Evolutionary conservation across 495 filamentous ascomycete genomes (phyloP).

Genomic region (Letharia lupina): DNA sequence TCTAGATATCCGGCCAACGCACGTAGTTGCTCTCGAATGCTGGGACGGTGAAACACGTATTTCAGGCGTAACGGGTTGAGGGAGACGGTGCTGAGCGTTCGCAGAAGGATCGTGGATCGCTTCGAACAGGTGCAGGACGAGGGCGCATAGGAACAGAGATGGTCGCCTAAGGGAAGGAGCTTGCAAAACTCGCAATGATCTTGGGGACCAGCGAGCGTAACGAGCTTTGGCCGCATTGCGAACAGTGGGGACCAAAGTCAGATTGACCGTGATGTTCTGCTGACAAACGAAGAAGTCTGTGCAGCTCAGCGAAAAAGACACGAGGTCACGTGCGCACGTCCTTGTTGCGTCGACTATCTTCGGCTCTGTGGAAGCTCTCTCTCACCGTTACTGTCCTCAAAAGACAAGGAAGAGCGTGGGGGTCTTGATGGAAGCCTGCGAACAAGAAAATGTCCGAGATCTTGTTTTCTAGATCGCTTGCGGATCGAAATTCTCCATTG

Average conservation of each 20-base stretch:
- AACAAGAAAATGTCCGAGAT: background rate
- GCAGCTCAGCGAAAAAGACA: background rate
- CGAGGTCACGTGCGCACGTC: background rate
- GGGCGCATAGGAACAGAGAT: background rate
- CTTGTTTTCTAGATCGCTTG: background rate
- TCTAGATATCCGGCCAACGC: background rate
- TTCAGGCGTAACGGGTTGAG: background rate
- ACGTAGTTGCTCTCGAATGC: background rate
- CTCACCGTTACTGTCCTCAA: background rate
- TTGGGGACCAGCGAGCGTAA: background rate
- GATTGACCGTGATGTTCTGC: background rate
- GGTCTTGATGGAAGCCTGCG: background rate
- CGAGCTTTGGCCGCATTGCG: background rate
- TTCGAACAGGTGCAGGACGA: conserved; percentile 6
- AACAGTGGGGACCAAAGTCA: background rate
- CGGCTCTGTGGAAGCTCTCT: background rate
- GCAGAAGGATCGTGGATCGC: background rate
- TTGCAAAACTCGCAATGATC: background rate
- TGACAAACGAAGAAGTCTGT: background rate
- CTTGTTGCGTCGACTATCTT: background rate
- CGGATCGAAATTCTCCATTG: background rate
- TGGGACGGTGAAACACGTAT: background rate
- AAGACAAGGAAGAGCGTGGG: background rate
- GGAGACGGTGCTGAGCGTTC: background rate
- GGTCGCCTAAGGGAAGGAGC: background rate